Evolutionary conservation across 2,329 filamentous ascomycete genomes (phyloP), one percentile per base, ranked within the genome.

Genomic region (Raffaelea arxii): DNA sequence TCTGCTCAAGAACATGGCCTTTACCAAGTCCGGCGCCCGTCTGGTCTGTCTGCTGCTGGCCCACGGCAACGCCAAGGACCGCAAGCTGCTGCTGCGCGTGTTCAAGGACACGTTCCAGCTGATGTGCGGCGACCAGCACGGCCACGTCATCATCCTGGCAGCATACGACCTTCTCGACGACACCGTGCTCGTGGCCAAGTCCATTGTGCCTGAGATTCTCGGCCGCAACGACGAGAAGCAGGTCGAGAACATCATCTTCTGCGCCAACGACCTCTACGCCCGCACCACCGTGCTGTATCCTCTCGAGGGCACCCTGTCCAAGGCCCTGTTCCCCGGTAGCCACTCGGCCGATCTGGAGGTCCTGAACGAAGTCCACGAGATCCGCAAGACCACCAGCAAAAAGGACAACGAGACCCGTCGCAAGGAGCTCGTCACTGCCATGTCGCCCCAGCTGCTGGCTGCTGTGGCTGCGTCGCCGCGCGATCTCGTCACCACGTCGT

Each of bases 101-200:
- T 96, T 88, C 77, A 94, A 94, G 62, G 89, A 94, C 55, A 92
- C 84, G 11, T 79, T 94, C 53, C 82, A 90, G 59, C 70, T 85
- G 53, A 87, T 98, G 78, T 86, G 89, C 3, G 81, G 78, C 41
- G 91, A 98, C 59, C 63, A 73, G 6, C 66, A 90, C 57, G 92
- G 81, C 2, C 88, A 95, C 59, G 73, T 83, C 51, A 77, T 97
- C 46, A 78, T 98, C 27, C 74, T 97, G 46, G 76, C 89, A 2
- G 87, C 88, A 1, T 89, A 90, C 61, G 92, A 97, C 57, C 82
- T 95, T 42, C 81, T 95, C 42, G 92, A 98, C 56, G 92, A 98
- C 62, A 98, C 92, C 10, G 90, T 94, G 53, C 73, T 95, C 58
- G 86, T 81, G 3, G 75, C 81, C 43, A 97, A 94, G 68, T 75